A percentile compares a stretch with the other conserved stretches of the same genome.
phyloP scores from a whole-genome alignment of 2,329 filamentous ascomycete genomes.

The Hawksworthiomyces lignivorus region DNA sequence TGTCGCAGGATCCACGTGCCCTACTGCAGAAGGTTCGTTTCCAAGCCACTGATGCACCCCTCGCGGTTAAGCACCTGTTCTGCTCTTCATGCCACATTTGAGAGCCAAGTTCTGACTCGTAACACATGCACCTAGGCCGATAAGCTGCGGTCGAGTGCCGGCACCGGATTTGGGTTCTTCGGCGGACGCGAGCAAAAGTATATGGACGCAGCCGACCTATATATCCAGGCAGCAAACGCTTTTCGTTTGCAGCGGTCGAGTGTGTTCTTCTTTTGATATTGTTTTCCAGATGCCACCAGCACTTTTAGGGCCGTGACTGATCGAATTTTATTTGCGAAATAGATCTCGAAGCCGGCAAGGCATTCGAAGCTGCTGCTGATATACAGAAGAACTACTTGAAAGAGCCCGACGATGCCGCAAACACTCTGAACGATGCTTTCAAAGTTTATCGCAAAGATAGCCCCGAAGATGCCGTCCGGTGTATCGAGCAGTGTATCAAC shows the following conservation, averaged over 20 bases:
- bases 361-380: slow-evolving; percentile 78
- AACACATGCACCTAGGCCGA: slow-evolving; percentile 67
- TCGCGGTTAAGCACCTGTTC: no score
- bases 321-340: no score
- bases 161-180: slow-evolving; percentile 82
- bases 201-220: slow-evolving; percentile 81
- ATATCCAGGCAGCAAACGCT: slow-evolving; percentile 81
- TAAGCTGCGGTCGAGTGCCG: slow-evolving; percentile 66
- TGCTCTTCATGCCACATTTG: background rate
- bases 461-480: slow-evolving; percentile 74
- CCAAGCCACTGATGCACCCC: no score
- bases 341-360: slow-evolving; percentile 80
- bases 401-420: slow-evolving; percentile 87
- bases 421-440: slow-evolving; percentile 82
- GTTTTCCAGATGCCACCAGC: no score
- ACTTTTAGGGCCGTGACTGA: no score
- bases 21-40: slow-evolving; percentile 66
- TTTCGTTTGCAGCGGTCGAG: slow-evolving; percentile 83
- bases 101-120: background rate
- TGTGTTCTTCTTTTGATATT: slow-evolving; percentile 30
- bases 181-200: slow-evolving; percentile 82
- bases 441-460: slow-evolving; percentile 87
- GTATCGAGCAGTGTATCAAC: slow-evolving; percentile 69
- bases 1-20: slow-evolving; percentile 59
- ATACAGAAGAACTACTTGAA: slow-evolving; percentile 76